A percentile compares a stretch with the other conserved stretches of the same genome.
Conservation (phyloP, 192 early-diverging fungal species). For the Umbelopsis sp. region DNA sequence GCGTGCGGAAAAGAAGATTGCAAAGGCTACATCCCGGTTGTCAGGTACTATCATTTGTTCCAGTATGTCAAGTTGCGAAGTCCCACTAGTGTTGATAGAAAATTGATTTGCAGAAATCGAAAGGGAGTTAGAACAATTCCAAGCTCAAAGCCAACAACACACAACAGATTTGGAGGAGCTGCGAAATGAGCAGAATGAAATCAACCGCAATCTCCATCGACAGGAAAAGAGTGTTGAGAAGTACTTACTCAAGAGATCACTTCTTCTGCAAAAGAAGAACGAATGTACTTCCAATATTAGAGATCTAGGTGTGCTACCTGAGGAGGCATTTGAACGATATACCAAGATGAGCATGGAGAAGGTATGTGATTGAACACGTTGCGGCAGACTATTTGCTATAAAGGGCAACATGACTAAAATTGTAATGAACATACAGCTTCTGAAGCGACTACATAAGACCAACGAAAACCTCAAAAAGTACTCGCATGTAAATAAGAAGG, state of each 20-base stretch:
- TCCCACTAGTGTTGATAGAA: not conserved
- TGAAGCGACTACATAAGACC: constrained; percentile 70
- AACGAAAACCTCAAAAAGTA: constrained; percentile 90
- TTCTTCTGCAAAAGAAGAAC: constrained; percentile 84
- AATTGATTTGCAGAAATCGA: constrained; percentile 23
- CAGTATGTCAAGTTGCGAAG: no score
- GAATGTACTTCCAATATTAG: constrained; percentile 85
- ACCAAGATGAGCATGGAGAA: constrained; percentile 44
- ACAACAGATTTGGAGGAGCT: constrained; percentile 14
- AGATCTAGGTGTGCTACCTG: constrained; percentile 93
- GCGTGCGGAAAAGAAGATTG: constrained; percentile 29
- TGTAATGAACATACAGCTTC: constrained; percentile 26
- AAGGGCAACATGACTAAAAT: constrained; percentile 12
- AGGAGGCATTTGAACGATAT: constrained; percentile 85
- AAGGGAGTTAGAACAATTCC: not conserved
- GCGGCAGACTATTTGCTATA: constrained; percentile 17
- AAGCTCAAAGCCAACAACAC: constrained; percentile 1
- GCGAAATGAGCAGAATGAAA: constrained; percentile 48
- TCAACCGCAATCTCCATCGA: constrained; percentile 47
- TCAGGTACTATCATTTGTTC: constrained; percentile 29
- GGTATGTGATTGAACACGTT: constrained; percentile 43
- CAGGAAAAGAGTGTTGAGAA: constrained; percentile 71
- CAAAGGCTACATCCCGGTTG: constrained; percentile 35
- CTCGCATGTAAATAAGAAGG: constrained; percentile 97
- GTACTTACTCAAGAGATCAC: constrained; percentile 68